These are phyloP conservation scores for Candida parachauliodes DNA, from an alignment of 805 yeast genomes.

Conservation along the genomic window DNA sequence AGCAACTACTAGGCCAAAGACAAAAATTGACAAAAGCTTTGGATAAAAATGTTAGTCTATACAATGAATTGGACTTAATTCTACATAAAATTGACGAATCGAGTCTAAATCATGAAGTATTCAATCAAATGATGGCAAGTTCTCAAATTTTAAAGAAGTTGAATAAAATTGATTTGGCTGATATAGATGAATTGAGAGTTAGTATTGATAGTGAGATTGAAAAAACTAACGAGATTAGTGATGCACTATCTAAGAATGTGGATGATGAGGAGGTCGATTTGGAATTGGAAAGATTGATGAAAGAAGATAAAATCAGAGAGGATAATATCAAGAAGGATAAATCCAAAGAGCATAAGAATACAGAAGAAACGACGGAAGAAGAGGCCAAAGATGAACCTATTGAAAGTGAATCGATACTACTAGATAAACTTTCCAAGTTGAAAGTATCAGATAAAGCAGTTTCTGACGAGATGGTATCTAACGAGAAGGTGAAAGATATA, in stretches of 20 bases:
- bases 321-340: neutral
- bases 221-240: neutral
- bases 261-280: conserved; percentile 26
- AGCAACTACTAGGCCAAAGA: conserved; percentile 15
- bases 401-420: no score
- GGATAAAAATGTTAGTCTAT: conserved; percentile 14
- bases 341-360: conserved; percentile 3
- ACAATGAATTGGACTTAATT: conserved; percentile 20
- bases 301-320: conserved; percentile 12
- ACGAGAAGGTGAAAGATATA: no score
- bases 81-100: conserved; percentile 36
- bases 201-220: conserved; percentile 30
- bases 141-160: conserved; percentile 22
- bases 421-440: neutral
- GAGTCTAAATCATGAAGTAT: conserved; percentile 21
- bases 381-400: conserved; percentile 3
- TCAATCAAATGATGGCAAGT: conserved; percentile 24
- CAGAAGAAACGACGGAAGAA: conserved; percentile 8
- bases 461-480: no score
- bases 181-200: conserved; percentile 22
- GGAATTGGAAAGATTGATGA: conserved; percentile 23
- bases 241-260: neutral
- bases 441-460: neutral
- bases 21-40: conserved; percentile 15
- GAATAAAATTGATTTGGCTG: conserved; percentile 25